Percentiles rank a stretch among this genome's conserved stretches.
phyloP scores from a whole-genome alignment of 805 yeast genomes.

The Metschnikowia drakensbergensis region DNA sequence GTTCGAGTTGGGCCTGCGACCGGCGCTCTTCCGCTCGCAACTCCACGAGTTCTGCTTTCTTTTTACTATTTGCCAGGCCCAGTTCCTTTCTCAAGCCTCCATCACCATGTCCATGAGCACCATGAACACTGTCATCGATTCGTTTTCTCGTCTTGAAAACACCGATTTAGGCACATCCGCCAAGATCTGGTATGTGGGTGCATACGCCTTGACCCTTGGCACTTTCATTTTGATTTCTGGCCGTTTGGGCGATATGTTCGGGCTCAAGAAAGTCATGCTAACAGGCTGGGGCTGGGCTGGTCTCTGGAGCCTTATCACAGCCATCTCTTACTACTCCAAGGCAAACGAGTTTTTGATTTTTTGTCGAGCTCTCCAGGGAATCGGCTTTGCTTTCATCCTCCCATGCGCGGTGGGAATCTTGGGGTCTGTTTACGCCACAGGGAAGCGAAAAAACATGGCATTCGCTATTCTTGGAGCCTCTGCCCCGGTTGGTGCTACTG shows the following conservation, averaged over 20 bases:
- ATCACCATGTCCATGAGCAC: conserved; percentile 37
- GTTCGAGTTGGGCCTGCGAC: conserved; percentile 11
- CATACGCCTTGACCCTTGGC: conserved; percentile 68
- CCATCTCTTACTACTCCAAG: conserved; percentile 49
- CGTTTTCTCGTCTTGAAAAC: conserved; percentile 19
- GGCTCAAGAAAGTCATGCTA: conserved; percentile 51
- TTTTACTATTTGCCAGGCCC: conserved; percentile 23
- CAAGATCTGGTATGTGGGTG: conserved; percentile 58
- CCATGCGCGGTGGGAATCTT: conserved; percentile 62
- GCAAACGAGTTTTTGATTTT: conserved; percentile 47
- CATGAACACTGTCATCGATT: conserved; percentile 33
- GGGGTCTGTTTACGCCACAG: conserved; percentile 40
- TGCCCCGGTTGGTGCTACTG: conserved; percentile 59
- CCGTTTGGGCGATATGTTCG: conserved; percentile 67
- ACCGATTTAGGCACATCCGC: conserved; percentile 6
- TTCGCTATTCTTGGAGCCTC: conserved; percentile 56
- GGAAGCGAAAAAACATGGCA: conserved; percentile 48
- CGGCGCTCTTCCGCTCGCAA: conserved; percentile 8
- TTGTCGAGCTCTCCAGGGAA: conserved; percentile 61
- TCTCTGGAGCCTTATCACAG: conserved; percentile 59
- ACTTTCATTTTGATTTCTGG: conserved; percentile 69
- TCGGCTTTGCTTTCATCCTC: conserved; percentile 55
- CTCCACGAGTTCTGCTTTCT: conserved; percentile 14
- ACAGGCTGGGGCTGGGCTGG: conserved; percentile 54
- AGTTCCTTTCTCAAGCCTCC: conserved; percentile 36